Base-by-base conservation (phyloP, 163 green algal genomes). In the Chlorella variabilis region DNA sequence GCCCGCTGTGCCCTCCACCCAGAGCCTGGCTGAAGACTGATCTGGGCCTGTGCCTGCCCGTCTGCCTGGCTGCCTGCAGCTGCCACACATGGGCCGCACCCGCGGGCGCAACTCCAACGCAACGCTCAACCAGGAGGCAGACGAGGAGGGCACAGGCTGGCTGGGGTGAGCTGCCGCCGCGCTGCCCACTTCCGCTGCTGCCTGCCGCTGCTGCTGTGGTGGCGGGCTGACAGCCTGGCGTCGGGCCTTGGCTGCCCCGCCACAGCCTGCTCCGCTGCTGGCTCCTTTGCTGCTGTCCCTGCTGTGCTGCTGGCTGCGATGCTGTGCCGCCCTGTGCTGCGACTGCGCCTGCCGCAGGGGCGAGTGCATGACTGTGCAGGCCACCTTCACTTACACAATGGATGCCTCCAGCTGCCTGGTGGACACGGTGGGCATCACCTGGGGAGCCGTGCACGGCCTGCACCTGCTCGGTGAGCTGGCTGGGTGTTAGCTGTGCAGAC, bases 391-490 rank as follows among this genome's bases (percentile, higher is more conserved):
- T 3, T 78, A 78, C 71, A 51, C 33, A 0, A 78, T 78, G 3
- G 71, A 78, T 25, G 25, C 71, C 7, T 56, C 6, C 33, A 67
- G 15, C 9, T 23, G 54, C 33, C 33, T 29, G 6, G 73, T 70
- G n/a, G 48, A 80, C 25, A 51, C n/a, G 3, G 70, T 54, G 38
- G 21, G 27, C 13, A 23, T 70, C 39, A 54, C 18, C 25, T 80
- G 73, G 73, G 73, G 73, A 36, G 41, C 56, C 18, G 73, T 80
- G 38, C 73, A 80, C 18, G 73, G 73, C 27, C 11, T 80, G 54
- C 33, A 49, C 25, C 38, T 80, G 36, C 36, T 15, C 21, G 70
- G 70, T 77, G 70, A 45, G 69, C 20, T 27, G 39, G 39, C 38
- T 1, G 27, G 39, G 23, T 2, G 20, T 21, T n/a, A n/a, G n/a